phyloP scores from a whole-genome alignment of 768 basidiomycete species.

The Amanita pseudoporphyria region DNA sequence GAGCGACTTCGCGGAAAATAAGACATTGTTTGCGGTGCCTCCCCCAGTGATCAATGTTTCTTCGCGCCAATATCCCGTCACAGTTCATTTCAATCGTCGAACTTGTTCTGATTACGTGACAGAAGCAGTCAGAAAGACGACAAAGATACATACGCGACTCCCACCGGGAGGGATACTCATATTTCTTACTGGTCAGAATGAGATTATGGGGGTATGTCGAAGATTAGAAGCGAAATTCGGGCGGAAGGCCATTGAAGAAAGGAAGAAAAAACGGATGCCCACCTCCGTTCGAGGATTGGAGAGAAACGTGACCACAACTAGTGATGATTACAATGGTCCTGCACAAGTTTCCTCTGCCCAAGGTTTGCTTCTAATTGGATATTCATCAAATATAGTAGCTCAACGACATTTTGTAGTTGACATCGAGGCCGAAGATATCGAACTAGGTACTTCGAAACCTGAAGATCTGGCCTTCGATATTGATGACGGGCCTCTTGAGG shows the following conservation, averaged over 20 bases:
- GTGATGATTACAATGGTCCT: neutral
- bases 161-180: slow-evolving; percentile 91
- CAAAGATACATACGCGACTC: slow-evolving; percentile 86
- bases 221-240: slow-evolving; percentile 76
- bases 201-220: slow-evolving; percentile 79
- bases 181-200: slow-evolving; percentile 93
- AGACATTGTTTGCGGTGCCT: slow-evolving; percentile 63
- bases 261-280: slow-evolving; percentile 25
- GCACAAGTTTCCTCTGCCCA: slow-evolving; percentile 32
- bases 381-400: neutral
- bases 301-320: neutral
- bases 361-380: slow-evolving; percentile 23
- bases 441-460: slow-evolving; percentile 42
- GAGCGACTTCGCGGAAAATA: slow-evolving; percentile 86
- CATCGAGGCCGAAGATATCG: slow-evolving; percentile 75
- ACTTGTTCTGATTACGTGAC: slow-evolving; percentile 83
- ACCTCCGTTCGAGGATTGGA: neutral
- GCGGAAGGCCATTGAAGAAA: slow-evolving; percentile 46
- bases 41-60: slow-evolving; percentile 91
- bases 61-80: slow-evolving; percentile 92
- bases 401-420: slow-evolving; percentile 34
- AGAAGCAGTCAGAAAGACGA: slow-evolving; percentile 83
- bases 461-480: slow-evolving; percentile 60
- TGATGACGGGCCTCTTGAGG: slow-evolving; percentile 50
- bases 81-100: slow-evolving; percentile 83